Percentiles rank a stretch among this genome's conserved stretches.
Conservation (phyloP, 352 stramenopile genomes). For the Pythium pyrilobum region DNA sequence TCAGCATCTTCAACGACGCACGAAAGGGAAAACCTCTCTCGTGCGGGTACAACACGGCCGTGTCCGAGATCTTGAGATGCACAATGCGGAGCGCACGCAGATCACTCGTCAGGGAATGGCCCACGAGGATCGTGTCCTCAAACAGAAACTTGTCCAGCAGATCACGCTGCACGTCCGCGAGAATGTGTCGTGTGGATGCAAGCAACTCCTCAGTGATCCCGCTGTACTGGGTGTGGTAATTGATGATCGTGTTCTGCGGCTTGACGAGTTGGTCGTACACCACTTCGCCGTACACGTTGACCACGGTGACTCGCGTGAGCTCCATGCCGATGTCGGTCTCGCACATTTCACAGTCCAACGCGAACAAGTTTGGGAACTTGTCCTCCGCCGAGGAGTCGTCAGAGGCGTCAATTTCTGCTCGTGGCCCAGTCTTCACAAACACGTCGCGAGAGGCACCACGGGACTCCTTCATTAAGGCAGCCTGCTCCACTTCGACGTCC, state of each 20-base stretch:
- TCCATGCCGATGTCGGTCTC: constrained; percentile 83
- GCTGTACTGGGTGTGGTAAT: constrained; percentile 88
- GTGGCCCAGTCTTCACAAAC: constrained; percentile 47
- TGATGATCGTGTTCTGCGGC: constrained; percentile 80
- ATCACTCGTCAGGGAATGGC: constrained; percentile 85
- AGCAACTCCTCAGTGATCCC: constrained; percentile 83
- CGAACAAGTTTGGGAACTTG: constrained; percentile 37
- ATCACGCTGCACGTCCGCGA: constrained; percentile 69
- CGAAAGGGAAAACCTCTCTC: constrained; percentile 78
- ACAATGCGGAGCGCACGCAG: constrained; percentile 71
- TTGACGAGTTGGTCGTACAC: constrained; percentile 85
- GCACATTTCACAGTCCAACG: constrained; percentile 90
- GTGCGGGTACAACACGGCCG: constrained; percentile 80
- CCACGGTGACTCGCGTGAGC: constrained; percentile 76
- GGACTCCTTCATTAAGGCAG: constrained; percentile 41
- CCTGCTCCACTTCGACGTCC: constrained; percentile 56
- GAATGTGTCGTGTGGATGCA: constrained; percentile 38
- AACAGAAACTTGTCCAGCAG: constrained; percentile 56
- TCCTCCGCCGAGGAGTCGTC: too few relatives aligned
- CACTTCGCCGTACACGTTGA: constrained; percentile 45
- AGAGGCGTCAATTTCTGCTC: too few relatives aligned
- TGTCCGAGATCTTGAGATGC: constrained; percentile 68
- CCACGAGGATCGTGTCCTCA: constrained; percentile 75
- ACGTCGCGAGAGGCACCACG: constrained; percentile 42
- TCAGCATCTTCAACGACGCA: constrained; percentile 77